phyloP scores from a whole-genome alignment of 2,329 filamentous ascomycete genomes.

The Penicillium italicum region DNA sequence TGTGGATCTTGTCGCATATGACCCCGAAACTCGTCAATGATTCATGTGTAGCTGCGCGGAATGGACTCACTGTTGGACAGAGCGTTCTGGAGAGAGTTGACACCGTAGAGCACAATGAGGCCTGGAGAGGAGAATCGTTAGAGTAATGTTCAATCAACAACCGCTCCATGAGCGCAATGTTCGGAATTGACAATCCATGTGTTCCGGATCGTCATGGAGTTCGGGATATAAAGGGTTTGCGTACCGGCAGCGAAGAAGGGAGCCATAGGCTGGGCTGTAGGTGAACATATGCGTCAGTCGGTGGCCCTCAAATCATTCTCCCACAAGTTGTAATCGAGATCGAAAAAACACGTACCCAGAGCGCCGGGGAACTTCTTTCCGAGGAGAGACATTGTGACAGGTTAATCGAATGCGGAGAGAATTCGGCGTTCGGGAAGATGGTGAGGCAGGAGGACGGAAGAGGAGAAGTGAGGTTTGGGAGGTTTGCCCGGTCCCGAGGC shows the following conservation, averaged over 20 bases:
- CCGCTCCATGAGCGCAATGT: not conserved
- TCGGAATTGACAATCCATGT: not conserved
- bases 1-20: not conserved
- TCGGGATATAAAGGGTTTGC: slow-evolving; percentile 36
- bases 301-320: slow-evolving; percentile 14
- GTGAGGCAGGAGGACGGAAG: slow-evolving; percentile 31
- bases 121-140: slow-evolving; percentile 52
- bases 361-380: slow-evolving; percentile 81
- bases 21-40: not conserved
- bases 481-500: slow-evolving; percentile 34
- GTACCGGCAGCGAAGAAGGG: slow-evolving; percentile 95
- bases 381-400: slow-evolving; percentile 69
- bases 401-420: slow-evolving; percentile 30
- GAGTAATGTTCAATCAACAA: slow-evolving; percentile 12
- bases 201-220: not conserved
- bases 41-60: not conserved
- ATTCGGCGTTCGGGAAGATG: slow-evolving; percentile 27
- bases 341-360: slow-evolving; percentile 59
- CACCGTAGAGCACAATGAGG: slow-evolving; percentile 80
- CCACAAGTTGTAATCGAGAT: slow-evolving; percentile 6
- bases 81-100: slow-evolving; percentile 76
- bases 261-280: slow-evolving; percentile 78
- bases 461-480: slow-evolving; percentile 37
- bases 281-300: slow-evolving; percentile 29
- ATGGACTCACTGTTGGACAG: slow-evolving; percentile 70